phyloP scores from a whole-genome alignment of 257 asterid species.

The Petrea volubilis region DNA sequence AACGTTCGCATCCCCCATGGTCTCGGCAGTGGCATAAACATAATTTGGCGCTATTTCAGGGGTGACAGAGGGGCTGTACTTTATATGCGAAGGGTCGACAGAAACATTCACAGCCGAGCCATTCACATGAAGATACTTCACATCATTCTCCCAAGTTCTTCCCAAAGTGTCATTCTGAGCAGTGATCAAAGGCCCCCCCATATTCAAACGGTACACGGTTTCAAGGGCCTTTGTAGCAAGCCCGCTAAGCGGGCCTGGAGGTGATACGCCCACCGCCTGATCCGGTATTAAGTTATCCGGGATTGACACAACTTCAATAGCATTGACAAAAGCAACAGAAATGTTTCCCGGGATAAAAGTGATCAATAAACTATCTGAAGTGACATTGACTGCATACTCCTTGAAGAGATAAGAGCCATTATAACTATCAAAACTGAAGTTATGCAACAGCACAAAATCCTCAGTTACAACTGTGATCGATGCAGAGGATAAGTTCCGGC shows the following conservation, averaged over 20 bases:
- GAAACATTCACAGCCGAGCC: slow-evolving; percentile 59
- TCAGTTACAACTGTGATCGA: slow-evolving; percentile 63
- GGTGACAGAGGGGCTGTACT: slow-evolving; percentile 41
- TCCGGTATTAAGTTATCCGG: slow-evolving; percentile 60
- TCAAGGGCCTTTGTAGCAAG: slow-evolving; percentile 55
- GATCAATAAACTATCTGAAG: slow-evolving; percentile 47
- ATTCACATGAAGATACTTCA: slow-evolving; percentile 66
- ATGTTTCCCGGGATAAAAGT: slow-evolving; percentile 54
- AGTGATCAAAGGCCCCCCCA: slow-evolving; percentile 74
- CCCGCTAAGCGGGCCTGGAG: slow-evolving; percentile 40
- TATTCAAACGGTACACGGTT: slow-evolving; percentile 64
- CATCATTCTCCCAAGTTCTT: slow-evolving; percentile 74
- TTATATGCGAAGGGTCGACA: slow-evolving; percentile 50
- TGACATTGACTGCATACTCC: slow-evolving; percentile 64
- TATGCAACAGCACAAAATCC: slow-evolving; percentile 57
- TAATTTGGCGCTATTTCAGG: slow-evolving; percentile 68
- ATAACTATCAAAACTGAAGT: slow-evolving; percentile 50
- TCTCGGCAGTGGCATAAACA: slow-evolving; percentile 75
- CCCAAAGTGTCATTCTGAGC: slow-evolving; percentile 74
- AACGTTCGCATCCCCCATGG: slow-evolving; percentile 71
- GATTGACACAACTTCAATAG: slow-evolving; percentile 67
- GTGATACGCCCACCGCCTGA: slow-evolving; percentile 42
- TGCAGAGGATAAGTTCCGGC: slow-evolving; percentile 52
- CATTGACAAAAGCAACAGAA: slow-evolving; percentile 67
- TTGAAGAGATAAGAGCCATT: slow-evolving; percentile 55